phyloP scores from a whole-genome alignment of 2,329 filamentous ascomycete species.

The Hypoxylon sp. region DNA sequence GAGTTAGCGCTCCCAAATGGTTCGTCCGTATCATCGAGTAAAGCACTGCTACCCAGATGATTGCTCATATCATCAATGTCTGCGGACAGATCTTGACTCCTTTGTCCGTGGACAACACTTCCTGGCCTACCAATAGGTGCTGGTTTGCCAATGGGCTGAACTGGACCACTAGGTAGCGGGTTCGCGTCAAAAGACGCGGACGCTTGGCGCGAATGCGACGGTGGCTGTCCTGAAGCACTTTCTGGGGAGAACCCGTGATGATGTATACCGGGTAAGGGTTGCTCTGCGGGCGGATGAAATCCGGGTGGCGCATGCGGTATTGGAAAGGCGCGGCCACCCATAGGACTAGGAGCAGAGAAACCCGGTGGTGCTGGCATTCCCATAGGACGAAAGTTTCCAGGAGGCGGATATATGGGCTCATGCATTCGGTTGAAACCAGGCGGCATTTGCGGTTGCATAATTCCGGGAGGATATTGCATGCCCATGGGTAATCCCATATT shows the following conservation, averaged over 20 bases:
- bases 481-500: slow-evolving; percentile 68
- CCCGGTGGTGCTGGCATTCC: slow-evolving; percentile 68
- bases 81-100: slow-evolving; percentile 58
- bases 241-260: slow-evolving; percentile 58
- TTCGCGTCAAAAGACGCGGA: slow-evolving; percentile 77
- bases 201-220: slow-evolving; percentile 80
- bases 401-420: slow-evolving; percentile 63
- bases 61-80: slow-evolving; percentile 81
- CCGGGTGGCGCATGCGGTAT: slow-evolving; percentile 67
- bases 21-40: slow-evolving; percentile 82
- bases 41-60: slow-evolving; percentile 90
- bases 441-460: slow-evolving; percentile 69
- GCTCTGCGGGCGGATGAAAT: slow-evolving; percentile 64
- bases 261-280: slow-evolving; percentile 56
- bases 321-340: slow-evolving; percentile 61
- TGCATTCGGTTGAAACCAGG: slow-evolving; percentile 62
- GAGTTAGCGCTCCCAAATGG: slow-evolving; percentile 60
- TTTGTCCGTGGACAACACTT: slow-evolving; percentile 74
- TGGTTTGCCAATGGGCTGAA: slow-evolving; percentile 84
- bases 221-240: slow-evolving; percentile 57
- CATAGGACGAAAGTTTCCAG: slow-evolving; percentile 61
- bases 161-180: slow-evolving; percentile 61
- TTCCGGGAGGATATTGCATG: slow-evolving; percentile 69
- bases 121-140: slow-evolving; percentile 90
- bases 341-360: slow-evolving; percentile 59